phyloP scores from a whole-genome alignment of 139 green algal genomes.

The Chlorella sp. region DNA sequence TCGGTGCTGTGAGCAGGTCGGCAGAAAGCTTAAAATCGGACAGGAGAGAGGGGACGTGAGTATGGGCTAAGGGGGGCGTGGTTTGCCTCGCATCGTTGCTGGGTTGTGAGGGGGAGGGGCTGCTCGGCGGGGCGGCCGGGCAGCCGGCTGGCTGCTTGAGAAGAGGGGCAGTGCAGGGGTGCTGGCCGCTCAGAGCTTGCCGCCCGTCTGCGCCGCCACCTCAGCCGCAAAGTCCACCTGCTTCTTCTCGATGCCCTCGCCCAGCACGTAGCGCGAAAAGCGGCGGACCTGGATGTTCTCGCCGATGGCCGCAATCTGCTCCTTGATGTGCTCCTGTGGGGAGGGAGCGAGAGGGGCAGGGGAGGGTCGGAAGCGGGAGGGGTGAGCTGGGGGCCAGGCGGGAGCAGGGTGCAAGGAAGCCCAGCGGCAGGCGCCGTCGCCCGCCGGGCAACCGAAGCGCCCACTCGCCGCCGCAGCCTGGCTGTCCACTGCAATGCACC shows the following conservation, averaged over 20 bases:
- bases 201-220: conserved; percentile 87
- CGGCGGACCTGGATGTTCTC: conserved; percentile 93
- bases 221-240: conserved; percentile 91
- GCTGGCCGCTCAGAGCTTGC: conserved; percentile 30
- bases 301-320: conserved; percentile 84
- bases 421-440: neutral
- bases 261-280: conserved; percentile 91
- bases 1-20: neutral
- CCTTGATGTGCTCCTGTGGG: conserved; percentile 87
- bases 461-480: no score
- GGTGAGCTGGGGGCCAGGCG: neutral
- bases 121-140: neutral
- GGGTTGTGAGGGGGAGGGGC: neutral
- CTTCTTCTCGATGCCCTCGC: conserved; percentile 98
- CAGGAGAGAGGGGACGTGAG: neutral
- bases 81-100: neutral
- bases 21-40: neutral
- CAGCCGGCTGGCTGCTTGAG: neutral
- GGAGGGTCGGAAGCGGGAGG: neutral
- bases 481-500: no score
- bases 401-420: neutral
- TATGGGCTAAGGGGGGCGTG: neutral
- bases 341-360: neutral
- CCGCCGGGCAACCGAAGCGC: no score
- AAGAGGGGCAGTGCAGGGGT: no score